Conservation (phyloP, 176 grass and related monocot genomes). For the Musa schizocarpa region DNA sequence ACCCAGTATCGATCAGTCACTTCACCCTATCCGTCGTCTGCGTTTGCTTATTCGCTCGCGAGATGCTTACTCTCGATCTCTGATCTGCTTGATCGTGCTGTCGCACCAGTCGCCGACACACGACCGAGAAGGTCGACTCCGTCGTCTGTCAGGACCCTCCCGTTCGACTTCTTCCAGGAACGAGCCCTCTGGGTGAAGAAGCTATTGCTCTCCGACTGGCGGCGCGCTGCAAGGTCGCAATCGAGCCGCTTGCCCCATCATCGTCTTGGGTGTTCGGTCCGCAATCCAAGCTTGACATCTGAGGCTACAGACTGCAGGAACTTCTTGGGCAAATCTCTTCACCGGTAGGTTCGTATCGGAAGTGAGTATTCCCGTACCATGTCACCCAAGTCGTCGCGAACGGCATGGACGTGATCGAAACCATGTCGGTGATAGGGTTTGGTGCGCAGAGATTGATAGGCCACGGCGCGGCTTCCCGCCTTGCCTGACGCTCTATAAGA, state of each 20-base stretch:
- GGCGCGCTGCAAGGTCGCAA: slow-evolving; percentile 1
- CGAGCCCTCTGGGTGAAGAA: slow-evolving; percentile 55
- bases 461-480: slow-evolving; percentile 59
- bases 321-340: slow-evolving; percentile 77
- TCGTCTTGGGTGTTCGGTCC: too few species aligned
- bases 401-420: slow-evolving; percentile 49
- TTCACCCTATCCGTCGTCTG: not conserved
- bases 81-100: slow-evolving; percentile 27
- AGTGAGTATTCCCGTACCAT: slow-evolving; percentile 54
- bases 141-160: slow-evolving; percentile 50
- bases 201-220: slow-evolving; percentile 49
- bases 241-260: too few species aligned
- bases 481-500: slow-evolving; percentile 72
- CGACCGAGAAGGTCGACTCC: slow-evolving; percentile 43
- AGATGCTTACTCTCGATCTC: not conserved
- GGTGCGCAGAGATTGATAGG: slow-evolving; percentile 55
- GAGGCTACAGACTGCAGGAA: slow-evolving; percentile 51
- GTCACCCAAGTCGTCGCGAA: slow-evolving; percentile 46
- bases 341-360: slow-evolving; percentile 39
- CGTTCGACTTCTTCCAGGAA: slow-evolving; percentile 45
- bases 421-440: not conserved
- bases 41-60: not conserved
- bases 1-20: not conserved
- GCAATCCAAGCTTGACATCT: not conserved
- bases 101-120: slow-evolving; percentile 52